Conservation (phyloP, 2,329 filamentous ascomycete species). For the Calonectria hawksworthii region DNA sequence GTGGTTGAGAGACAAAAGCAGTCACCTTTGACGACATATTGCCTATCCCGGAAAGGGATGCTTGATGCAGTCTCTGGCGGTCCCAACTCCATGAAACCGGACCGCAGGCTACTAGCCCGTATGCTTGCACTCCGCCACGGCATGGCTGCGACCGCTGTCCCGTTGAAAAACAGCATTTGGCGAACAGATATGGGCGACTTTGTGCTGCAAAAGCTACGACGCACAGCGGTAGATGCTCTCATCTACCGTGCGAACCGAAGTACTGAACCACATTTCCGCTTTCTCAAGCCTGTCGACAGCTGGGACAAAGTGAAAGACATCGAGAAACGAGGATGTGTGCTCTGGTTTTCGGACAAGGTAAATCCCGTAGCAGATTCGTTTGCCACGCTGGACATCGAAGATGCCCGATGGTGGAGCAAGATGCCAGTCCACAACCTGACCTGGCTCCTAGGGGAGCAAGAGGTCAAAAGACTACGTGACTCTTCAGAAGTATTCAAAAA, state of each 20-base stretch:
- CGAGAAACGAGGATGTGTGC: constrained; percentile 59
- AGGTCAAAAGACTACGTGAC: constrained; percentile 55
- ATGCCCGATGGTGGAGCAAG: constrained; percentile 50
- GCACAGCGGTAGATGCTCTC: constrained; percentile 62
- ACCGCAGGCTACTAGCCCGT: constrained; percentile 8
- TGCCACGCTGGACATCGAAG: constrained; percentile 60
- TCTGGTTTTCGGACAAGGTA: constrained; percentile 55
- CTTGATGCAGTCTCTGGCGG: constrained; percentile 43
- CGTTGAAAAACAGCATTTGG: constrained; percentile 39
- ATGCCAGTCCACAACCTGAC: constrained; percentile 68
- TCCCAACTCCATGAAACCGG: constrained; percentile 29
- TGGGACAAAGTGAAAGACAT: constrained; percentile 61
- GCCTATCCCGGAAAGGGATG: constrained; percentile 47
- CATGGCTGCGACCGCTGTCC: constrained; percentile 37
- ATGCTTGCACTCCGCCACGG: constrained; percentile 45
- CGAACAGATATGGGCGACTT: constrained; percentile 69
- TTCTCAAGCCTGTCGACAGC: constrained; percentile 55
- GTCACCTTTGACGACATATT: constrained; percentile 41
- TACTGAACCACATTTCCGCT: constrained; percentile 48
- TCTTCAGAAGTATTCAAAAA: constrained; percentile 52
- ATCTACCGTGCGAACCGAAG: constrained; percentile 39
- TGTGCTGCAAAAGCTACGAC: constrained; percentile 65
- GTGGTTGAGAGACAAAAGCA: not conserved
- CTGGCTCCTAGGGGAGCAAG: constrained; percentile 64
- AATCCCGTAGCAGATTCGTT: constrained; percentile 53